phyloP scores from a whole-genome alignment of 2,329 filamentous ascomycete species.

The Endocalyx cinctus region DNA sequence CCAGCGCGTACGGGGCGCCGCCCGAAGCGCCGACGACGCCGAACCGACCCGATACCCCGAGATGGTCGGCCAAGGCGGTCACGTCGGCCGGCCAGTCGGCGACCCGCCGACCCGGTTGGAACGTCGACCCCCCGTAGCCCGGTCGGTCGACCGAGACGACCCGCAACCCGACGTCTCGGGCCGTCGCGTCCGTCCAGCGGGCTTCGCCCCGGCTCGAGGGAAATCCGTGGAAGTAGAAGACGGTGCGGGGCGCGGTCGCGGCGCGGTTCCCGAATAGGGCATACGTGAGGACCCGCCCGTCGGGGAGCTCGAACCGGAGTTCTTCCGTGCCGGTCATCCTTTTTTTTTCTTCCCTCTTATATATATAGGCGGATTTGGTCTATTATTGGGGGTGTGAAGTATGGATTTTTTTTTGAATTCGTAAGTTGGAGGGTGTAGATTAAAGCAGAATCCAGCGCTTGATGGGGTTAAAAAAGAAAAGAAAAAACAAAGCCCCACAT shows the following conservation, averaged over 20 bases:
- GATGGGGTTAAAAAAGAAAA: too few species aligned
- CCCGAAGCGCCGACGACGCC: constrained; percentile 23
- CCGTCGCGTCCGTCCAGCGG: constrained; percentile 1
- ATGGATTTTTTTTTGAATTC: too few species aligned
- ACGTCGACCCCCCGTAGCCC: constrained; percentile 28
- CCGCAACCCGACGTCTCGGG: constrained; percentile 13
- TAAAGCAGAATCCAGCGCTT: too few species aligned
- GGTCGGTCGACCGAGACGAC: constrained; percentile 27
- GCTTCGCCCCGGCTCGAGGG: constrained; percentile 26
- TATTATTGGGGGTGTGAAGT: too few species aligned
- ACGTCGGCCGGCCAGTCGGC: constrained; percentile 20
- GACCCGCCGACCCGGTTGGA: constrained; percentile 18
- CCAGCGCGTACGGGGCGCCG: constrained; percentile 21
- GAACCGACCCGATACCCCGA: constrained; percentile 14
- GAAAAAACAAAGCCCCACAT: too few species aligned
- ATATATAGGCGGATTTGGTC: too few species aligned
- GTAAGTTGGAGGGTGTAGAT: too few species aligned
- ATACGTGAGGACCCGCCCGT: constrained; percentile 25
- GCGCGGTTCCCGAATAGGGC: constrained; percentile 20
- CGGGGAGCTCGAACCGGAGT: constrained; percentile 16
- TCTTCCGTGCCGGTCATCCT: too few species aligned
- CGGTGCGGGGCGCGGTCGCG: constrained; percentile 8
- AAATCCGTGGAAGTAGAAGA: constrained; percentile 28
- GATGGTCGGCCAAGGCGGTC: constrained; percentile 18
- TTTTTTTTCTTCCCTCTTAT: too few species aligned